Evolutionary conservation across 1,139 yeast genomes (phyloP).

Genomic region (Arxiozyma heterogenica): DNA sequence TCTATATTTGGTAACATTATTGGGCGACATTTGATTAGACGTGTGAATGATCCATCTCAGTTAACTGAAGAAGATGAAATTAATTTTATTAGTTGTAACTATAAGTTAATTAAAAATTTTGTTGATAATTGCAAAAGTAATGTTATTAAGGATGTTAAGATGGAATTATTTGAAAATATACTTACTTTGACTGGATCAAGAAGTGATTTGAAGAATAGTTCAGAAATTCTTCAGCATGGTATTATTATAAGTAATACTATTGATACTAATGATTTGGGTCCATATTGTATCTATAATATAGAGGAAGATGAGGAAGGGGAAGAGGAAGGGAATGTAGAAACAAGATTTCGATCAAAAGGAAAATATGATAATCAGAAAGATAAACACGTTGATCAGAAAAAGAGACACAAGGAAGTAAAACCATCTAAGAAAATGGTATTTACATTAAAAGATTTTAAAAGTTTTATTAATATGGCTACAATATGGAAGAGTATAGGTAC

Average conservation of each 20-base stretch:
- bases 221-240: constrained; percentile 47
- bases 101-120: constrained; percentile 39
- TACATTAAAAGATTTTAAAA: constrained; percentile 45
- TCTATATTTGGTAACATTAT: constrained; percentile 23
- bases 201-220: constrained; percentile 40
- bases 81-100: constrained; percentile 39
- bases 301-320: constrained; percentile 9
- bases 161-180: constrained; percentile 39
- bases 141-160: constrained; percentile 47
- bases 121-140: constrained; percentile 36
- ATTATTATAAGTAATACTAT: constrained; percentile 48
- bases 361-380: neutral
- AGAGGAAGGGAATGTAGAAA: neutral
- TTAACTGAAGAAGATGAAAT: constrained; percentile 21
- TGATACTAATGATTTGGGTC: constrained; percentile 38
- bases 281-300: constrained; percentile 26
- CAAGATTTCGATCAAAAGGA: neutral
- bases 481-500: constrained; percentile 15
- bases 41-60: constrained; percentile 9
- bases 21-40: neutral
- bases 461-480: constrained; percentile 36
- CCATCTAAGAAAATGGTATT: constrained; percentile 27
- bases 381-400: neutral
- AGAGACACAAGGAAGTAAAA: neutral
- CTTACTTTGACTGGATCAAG: constrained; percentile 47